These are phyloP conservation scores for Suhomyces prunicola DNA, from an alignment of 805 yeast species.

Conservation along the genomic window DNA sequence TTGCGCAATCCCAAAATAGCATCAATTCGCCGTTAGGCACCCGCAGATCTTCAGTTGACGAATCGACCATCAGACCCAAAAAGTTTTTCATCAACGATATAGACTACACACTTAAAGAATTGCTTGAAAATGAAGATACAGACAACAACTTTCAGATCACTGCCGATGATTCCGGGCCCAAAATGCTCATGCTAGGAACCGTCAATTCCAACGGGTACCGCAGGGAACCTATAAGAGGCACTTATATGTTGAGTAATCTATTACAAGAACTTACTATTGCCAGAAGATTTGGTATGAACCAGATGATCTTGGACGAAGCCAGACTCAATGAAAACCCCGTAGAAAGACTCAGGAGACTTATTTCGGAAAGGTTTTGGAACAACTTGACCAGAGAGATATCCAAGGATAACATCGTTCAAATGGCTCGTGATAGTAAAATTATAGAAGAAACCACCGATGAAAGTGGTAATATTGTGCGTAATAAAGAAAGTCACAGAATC, in stretches of 20 bases:
- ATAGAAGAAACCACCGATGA: conserved; percentile 43
- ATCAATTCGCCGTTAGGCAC: background rate
- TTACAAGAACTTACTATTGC: conserved; percentile 89
- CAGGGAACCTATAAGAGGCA: conserved; percentile 74
- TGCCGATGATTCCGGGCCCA: conserved; percentile 81
- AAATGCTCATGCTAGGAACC: conserved; percentile 76
- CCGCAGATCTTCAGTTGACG: conserved; percentile 35
- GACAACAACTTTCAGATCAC: conserved; percentile 83
- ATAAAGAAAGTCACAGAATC: conserved; percentile 64
- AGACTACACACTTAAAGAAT: conserved; percentile 63
- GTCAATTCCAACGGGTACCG: conserved; percentile 80
- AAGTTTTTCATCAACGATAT: conserved; percentile 73
- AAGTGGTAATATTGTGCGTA: conserved; percentile 27
- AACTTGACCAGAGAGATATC: conserved; percentile 70
- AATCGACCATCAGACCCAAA: conserved; percentile 29
- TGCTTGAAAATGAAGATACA: conserved; percentile 77
- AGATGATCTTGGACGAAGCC: conserved; percentile 77
- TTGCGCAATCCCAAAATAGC: background rate
- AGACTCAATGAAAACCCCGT: conserved; percentile 87
- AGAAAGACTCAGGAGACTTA: conserved; percentile 66
- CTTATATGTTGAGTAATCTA: conserved; percentile 82
- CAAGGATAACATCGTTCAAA: conserved; percentile 55
- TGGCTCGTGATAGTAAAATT: conserved; percentile 79
- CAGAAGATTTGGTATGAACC: conserved; percentile 71
- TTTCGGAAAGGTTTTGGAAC: conserved; percentile 77